Conservation (phyloP, 2,329 filamentous ascomycete genomes). For the Hypoxylon sp. region DNA sequence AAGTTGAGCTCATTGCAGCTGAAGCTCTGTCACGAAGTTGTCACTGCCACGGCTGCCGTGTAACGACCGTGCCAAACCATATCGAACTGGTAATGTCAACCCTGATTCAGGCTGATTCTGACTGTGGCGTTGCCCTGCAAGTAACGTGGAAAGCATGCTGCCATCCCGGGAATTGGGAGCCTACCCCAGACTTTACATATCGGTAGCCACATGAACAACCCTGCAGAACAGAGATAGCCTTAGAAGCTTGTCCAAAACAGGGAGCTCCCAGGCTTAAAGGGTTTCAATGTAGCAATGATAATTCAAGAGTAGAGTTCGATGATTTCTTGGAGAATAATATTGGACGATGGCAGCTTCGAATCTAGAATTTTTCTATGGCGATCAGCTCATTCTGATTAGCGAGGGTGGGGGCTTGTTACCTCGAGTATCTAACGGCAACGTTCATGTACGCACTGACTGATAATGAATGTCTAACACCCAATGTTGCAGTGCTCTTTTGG, state of each 20-base stretch:
- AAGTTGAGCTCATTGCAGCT: conserved; percentile 23
- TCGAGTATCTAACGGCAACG: conserved; percentile 11
- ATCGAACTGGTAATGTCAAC: conserved; percentile 18
- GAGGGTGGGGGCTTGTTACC: conserved; percentile 33
- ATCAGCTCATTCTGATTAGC: conserved; percentile 29
- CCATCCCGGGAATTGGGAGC: conserved; percentile 42
- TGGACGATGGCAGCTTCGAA: conserved; percentile 16
- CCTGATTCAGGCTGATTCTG: conserved; percentile 39
- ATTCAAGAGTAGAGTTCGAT: conserved; percentile 17
- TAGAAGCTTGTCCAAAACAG: conserved; percentile 24
- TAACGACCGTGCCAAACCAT: conserved; percentile 37
- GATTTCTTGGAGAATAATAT: conserved; percentile 22
- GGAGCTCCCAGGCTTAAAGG: conserved; percentile 17
- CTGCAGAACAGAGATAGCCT: conserved; percentile 30
- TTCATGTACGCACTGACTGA: conserved; percentile 12
- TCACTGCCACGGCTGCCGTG: conserved; percentile 37
- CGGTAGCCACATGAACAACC: conserved; percentile 31
- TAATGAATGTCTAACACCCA: conserved; percentile 7
- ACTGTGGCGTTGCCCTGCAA: conserved; percentile 25
- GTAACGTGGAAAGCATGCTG: conserved; percentile 36
- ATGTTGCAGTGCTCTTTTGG: not conserved
- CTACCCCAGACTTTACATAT: conserved; percentile 42
- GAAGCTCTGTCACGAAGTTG: conserved; percentile 28
- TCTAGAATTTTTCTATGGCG: conserved; percentile 33
- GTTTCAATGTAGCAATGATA: conserved; percentile 19